Base-by-base conservation (phyloP, 805 yeast species). In the Sungouiella thailandica region DNA sequence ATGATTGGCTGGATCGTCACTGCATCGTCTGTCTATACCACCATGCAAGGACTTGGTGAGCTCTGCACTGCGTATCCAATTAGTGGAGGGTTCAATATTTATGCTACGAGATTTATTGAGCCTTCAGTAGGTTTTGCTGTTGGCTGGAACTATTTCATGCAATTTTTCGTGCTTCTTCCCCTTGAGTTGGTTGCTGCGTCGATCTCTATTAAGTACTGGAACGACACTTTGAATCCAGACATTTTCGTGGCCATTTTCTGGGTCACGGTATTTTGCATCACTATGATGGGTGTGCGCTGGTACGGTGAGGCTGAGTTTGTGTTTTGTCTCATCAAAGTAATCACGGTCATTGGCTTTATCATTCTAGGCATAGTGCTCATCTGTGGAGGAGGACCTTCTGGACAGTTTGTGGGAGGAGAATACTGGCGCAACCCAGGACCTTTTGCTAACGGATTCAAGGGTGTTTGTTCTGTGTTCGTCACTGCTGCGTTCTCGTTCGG, bases 291-390 rank as follows among this genome's bases (percentile, higher is more conserved):
- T 46, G 80, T 77, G 23, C 66, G 62, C 46, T 83, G 83, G 38
- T 80, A 78, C 48, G 85, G 84, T 56, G 86, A 80, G 57, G 77
- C 78, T 22, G 86, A 80, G 56, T 77, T 73, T 44, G 50, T 74
- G 27, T 70, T 80, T 46, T 73, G 79, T 34, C 29, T 63, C 15
- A 60, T 72, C 36, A 80, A 80, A 53, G 72, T 77, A n/a, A 30
- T 67, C 14, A 77, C 82, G 55, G 70, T 80, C 33, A 36, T 68
- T 26, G 83, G 82, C 5, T 80, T 78, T 50, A 66, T 74, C 38
- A 66, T 80, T 35, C 58, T 78, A 31, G 71, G 76, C 39, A 64
- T 79, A 31, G 62, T 78, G 14, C 56, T 78, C 31, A 70, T 72
- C 37, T 60, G 74, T 48, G 86, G 86, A 52, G 82, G 80, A 33